Conservation (phyloP, 192 early-diverging fungal genomes). For the Obelidium mucronatum region DNA sequence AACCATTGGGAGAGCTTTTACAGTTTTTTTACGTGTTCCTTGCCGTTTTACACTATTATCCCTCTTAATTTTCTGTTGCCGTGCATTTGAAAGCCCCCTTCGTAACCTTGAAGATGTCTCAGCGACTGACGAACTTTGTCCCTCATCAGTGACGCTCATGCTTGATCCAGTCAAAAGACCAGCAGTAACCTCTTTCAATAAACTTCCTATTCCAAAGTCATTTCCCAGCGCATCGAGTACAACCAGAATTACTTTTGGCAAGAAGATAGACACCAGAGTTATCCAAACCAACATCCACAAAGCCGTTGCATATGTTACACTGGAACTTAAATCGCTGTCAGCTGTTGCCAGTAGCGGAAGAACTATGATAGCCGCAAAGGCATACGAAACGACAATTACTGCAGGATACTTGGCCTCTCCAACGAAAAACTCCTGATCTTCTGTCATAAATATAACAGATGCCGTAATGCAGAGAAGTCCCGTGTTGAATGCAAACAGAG, state of each 20-base stretch:
- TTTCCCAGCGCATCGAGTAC: not conserved
- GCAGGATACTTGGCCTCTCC: not conserved
- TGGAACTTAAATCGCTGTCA: not conserved
- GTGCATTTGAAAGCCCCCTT: not conserved
- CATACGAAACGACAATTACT: not conserved
- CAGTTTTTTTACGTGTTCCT: not conserved
- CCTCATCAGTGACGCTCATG: not conserved
- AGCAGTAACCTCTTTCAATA: not conserved
- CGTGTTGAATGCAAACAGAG: not conserved
- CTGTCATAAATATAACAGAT: not conserved
- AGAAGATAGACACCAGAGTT: not conserved
- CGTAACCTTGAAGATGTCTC: not conserved
- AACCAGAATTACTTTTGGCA: not conserved
- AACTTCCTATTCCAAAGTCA: not conserved
- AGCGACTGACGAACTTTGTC: too few species aligned
- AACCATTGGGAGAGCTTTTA: not conserved
- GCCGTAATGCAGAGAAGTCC: not conserved
- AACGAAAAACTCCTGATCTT: not conserved
- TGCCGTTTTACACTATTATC: slow-evolving; percentile 1
- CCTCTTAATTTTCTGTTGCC: not conserved
- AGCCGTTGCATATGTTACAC: not conserved
- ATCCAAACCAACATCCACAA: slow-evolving; percentile 3
- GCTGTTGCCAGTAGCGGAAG: slow-evolving; percentile 2
- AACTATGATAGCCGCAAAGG: not conserved
- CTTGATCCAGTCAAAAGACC: not conserved